Percentiles rank a stretch among this genome's conserved stretches.
These are phyloP conservation scores for Emericellopsis cladophorae DNA, from an alignment of 2,329 filamentous ascomycete species.

Conservation along the genomic window DNA sequence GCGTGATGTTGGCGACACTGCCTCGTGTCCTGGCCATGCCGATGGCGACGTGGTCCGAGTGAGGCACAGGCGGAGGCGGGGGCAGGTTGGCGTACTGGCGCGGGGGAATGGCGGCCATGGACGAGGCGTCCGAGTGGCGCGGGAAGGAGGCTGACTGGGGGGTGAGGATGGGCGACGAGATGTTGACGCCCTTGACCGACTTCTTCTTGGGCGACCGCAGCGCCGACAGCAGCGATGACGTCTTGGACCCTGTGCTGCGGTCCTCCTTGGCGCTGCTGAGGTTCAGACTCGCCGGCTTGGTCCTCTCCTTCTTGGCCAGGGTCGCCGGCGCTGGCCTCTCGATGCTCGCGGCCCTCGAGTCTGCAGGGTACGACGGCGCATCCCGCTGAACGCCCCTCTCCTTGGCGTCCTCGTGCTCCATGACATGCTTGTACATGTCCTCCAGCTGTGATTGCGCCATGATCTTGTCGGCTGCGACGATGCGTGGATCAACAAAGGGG, in stretches of 20 bases:
- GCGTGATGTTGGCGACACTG: constrained; percentile 12
- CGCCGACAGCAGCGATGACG: constrained; percentile 47
- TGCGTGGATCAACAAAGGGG: constrained; percentile 60
- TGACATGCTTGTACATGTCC: constrained; percentile 79
- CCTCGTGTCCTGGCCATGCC: constrained; percentile 10
- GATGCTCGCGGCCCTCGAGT: constrained; percentile 11
- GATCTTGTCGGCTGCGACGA: constrained; percentile 62
- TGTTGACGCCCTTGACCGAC: constrained; percentile 37
- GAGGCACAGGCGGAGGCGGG: constrained; percentile 44
- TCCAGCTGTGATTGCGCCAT: constrained; percentile 77
- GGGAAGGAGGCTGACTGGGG: constrained; percentile 49
- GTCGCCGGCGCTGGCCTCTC: constrained; percentile 15
- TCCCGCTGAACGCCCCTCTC: constrained; percentile 38
- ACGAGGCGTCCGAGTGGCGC: constrained; percentile 38
- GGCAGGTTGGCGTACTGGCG: constrained; percentile 43
- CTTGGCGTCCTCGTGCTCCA: constrained; percentile 73
- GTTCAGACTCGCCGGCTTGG: constrained; percentile 37
- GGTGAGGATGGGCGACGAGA: constrained; percentile 54
- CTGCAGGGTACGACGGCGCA: constrained; percentile 20
- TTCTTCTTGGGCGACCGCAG: constrained; percentile 47
- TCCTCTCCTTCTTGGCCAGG: constrained; percentile 29
- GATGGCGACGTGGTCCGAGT: constrained; percentile 29
- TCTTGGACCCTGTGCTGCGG: constrained; percentile 37
- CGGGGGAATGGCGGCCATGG: constrained; percentile 44
- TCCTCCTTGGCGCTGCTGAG: constrained; percentile 29